Base-by-base conservation (phyloP, 257 asterid species). In the Solanum appendiculatum region DNA sequence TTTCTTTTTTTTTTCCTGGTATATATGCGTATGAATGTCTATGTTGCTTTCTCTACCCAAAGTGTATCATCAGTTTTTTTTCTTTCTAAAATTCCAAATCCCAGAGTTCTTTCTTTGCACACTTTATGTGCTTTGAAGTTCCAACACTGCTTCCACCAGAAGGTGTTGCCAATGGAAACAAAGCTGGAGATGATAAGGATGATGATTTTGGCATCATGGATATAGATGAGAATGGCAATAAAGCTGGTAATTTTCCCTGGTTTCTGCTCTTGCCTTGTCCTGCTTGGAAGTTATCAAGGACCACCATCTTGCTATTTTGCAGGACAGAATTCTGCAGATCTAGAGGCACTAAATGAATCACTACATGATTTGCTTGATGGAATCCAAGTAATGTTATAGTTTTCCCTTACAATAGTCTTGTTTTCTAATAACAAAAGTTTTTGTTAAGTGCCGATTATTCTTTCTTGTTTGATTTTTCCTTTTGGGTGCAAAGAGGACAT, bases 101-200 rank as follows among this genome's bases (percentile, higher is more conserved):
- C 89, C 95, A 97, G 99, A 95, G 99, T 90, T 94, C 98, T 23
- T 97, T 97, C 90, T 94, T 94, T 86, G 98, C 99, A 80, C 98
- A 94, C 86, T 97, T 97, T 86, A 95, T 97, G 99, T 97, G 99
- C 95, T 97, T 97, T 91, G 98, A 95, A 90, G 93, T 95, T 91
- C 93, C 94, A 86, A 93, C 95, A 86, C 96, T 95, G 90, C 93
- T 91, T 89, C 95, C 97, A 31, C 91, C 94, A 5, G 98, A 93
- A 68, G 93, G 93, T 82, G 87, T 68, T 92, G 91, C 91, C 86
- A 89, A 93, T 89, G 95, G 92, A 40, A 93, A 86, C 89, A 93
- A 93, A 91, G 83, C 89, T 86, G 93, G 87, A 80, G 87, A 91
- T 80, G 91, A 91, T 74, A 88, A 51, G 75, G 91, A 88, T 75